Evolutionary conservation across 345 rosid genomes (phyloP).

Genomic region (Camelina hispida): DNA sequence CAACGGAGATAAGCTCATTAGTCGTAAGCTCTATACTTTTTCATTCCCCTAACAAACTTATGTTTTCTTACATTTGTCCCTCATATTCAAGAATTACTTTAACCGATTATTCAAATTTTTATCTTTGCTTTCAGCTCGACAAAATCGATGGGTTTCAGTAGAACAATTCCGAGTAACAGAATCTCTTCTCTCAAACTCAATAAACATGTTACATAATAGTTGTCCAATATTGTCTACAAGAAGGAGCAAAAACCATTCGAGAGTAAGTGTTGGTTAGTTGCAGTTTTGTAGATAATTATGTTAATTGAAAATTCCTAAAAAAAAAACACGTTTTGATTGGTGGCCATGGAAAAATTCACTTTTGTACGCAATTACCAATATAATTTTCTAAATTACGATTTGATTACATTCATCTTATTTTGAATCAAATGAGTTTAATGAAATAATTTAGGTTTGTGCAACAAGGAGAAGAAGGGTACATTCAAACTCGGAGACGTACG

Average conservation of each 20-base stretch:
- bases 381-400: too few relatives aligned
- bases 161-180: not conserved
- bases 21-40: slow-evolving; percentile 47
- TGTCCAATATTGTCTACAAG: slow-evolving; percentile 19
- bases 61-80: not conserved
- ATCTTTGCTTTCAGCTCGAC: slow-evolving; percentile 25
- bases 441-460: slow-evolving; percentile 47
- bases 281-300: not conserved
- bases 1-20: slow-evolving; percentile 31
- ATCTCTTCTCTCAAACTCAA: slow-evolving; percentile 18
- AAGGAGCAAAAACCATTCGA: slow-evolving; percentile 18
- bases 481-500: slow-evolving; percentile 69
- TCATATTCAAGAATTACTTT: not conserved
- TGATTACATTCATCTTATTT: not conserved
- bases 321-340: not conserved
- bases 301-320: not conserved
- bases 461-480: slow-evolving; percentile 62
- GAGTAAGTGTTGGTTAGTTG: slow-evolving; percentile 28
- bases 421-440: not conserved
- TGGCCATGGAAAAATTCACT: not conserved
- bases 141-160: slow-evolving; percentile 9
- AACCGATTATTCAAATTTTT: not conserved
- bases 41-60: too few relatives aligned
- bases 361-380: too few relatives aligned
- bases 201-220: not conserved